Conservation (phyloP, 164 flowering plant genomes). For the Magnolia sinica region DNA sequence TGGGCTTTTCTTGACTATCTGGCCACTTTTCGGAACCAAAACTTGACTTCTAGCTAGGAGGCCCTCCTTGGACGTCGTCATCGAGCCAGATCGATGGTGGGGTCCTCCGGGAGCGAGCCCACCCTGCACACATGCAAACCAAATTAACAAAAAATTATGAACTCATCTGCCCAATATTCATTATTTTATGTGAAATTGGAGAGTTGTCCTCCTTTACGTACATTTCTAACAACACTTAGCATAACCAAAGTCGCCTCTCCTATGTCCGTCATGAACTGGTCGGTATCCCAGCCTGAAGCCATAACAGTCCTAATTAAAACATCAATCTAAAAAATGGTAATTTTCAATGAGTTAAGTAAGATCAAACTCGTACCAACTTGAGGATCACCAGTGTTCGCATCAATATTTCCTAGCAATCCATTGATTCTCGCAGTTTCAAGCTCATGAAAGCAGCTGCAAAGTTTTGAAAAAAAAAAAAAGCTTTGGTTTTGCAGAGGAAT, state of each 20-base stretch:
- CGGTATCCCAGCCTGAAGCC: conserved; percentile 96
- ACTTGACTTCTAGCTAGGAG: too few species aligned
- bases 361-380: conserved; percentile 58
- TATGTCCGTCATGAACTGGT: conserved; percentile 87
- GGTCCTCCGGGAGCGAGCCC: conserved; percentile 98
- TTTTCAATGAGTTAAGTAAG: neutral
- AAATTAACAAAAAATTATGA: neutral
- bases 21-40: too few species aligned
- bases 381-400: conserved; percentile 96
- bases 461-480: neutral
- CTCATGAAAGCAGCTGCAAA: conserved; percentile 88
- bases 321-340: neutral
- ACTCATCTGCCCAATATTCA: neutral
- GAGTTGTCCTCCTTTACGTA: conserved; percentile 24
- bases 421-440: conserved; percentile 96
- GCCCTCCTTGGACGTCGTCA: too few species aligned
- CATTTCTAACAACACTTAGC: conserved; percentile 84
- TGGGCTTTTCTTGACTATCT: too few species aligned
- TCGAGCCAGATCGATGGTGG: too few species aligned
- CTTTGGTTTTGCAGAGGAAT: neutral
- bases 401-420: conserved; percentile 90
- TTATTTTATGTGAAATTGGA: neutral
- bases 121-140: conserved; percentile 46
- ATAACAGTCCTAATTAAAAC: conserved; percentile 3
- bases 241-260: conserved; percentile 87